Evolutionary conservation across 495 filamentous ascomycete genomes (phyloP), one percentile per base, ranked within the genome.

Genomic region (Bacidia gigantensis): DNA sequence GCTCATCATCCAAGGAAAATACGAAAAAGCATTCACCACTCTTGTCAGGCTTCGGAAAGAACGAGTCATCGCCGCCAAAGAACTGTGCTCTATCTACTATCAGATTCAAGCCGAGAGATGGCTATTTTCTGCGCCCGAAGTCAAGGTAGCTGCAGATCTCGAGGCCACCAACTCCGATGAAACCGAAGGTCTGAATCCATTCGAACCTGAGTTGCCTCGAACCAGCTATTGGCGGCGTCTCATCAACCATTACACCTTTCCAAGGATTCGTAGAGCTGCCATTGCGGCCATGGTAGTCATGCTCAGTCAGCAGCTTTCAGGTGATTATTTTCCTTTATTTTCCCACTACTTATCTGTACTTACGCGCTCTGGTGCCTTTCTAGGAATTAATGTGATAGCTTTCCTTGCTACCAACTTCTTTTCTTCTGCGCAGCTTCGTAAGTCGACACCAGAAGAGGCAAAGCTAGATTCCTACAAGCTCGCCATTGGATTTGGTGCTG

Each of bases 1-100:
- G 46, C 23, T 49, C 5, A 49, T 49, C 18, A 49, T 49, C 21
- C 46, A 49, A 25, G 46, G 46, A 11, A n/a, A 49, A 25, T 49
- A 49, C 18, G 26, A 49, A 25, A 49, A 49, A 17, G 46, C 46
- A 7, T 49, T 49, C 22, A 49, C 46, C 9, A 49, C 46, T 25
- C 26, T 49, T 3, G 46, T 26, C 11, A 49, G 46, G 18, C 23
- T 49, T 3, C 9, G 46, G 11, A 49, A 49, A 25, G 21, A 25
- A n/a, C 46, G 46, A 3, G 46, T 49, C 11, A 9, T 49, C 14
- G 46, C 46, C 10, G 9, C 46, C 3, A 49, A 49, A 12, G 46
- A 32, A 17, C 20, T 44, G 17, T 17, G 12, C 20, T 44, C 41
- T 5, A 44, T 44, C 17, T 22, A 44, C 20, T 44, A 44, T 44